Base-by-base conservation (phyloP, 495 filamentous ascomycete genomes). In the Lineolata rhizophorae region DNA sequence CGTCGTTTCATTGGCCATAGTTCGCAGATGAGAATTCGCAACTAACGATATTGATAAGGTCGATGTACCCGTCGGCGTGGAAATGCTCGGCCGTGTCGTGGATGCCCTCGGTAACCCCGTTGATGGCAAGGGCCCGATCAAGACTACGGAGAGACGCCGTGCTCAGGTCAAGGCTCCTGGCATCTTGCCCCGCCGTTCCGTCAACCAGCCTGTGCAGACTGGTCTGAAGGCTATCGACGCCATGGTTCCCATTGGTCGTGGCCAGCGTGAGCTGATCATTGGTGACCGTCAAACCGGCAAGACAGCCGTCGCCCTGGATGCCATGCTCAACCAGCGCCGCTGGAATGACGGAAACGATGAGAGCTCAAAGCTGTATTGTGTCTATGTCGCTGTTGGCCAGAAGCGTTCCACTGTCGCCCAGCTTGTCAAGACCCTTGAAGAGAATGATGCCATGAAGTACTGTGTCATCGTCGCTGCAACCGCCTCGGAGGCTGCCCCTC, bases 371-470 rank as follows among this genome's bases (percentile, higher is more conserved):
- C 81, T 97, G 31, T 97, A 94, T 76, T 94, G 85, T 58, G 65
- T 97, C 58, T 97, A 97, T 70, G 87, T 95, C 51, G 87, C 87
- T 53, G 72, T 97, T 49, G 87, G 87, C 48, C 87, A 97, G 70
- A 97, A 97, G 72, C 83, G 87, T 61, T 97, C 87, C 42, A 97
- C 87, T 39, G 85, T 97, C 46, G 87, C 87, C 48, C 87, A 97
- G 69, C 70, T 97, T 50, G 87, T 97, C 63, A 80, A 95, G 72
- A 95, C 87, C 40, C 77, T 97, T 39, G 90, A 95, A 68, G 85
- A 97, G 74, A 92, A 97, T 57, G 83, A 95, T 44, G 78, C 90
- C 52, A 90, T 97, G 84, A 93, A 95, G 66, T 97, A 97, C 76
- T 75, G 68, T 41, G 71, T 93, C 41, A 56, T 97, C 44, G 80